Base-by-base conservation (phyloP, 2,329 filamentous ascomycete species). In the Calonectria hongkongensis region DNA sequence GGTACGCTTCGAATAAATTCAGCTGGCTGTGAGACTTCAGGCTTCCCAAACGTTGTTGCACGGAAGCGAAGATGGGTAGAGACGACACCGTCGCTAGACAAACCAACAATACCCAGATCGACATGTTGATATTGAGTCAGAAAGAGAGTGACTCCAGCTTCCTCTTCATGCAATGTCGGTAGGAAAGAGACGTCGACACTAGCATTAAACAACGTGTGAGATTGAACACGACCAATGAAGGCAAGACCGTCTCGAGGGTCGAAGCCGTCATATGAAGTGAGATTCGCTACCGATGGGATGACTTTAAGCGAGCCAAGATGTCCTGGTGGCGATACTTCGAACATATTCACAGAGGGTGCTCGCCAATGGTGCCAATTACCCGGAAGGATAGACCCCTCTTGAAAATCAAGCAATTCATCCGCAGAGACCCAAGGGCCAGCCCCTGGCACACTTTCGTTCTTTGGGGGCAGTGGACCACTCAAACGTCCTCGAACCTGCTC, bases 71-170 rank as follows among this genome's bases (percentile, higher is more conserved):
- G 30, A 33, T 33, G 30, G 4, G 4, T 33, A 9, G 30, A 33
- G 30, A 33, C 30, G 30, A 33, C 30, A 33, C 30, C 30, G 9
- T 33, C 28, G 28, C 33, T 15, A 58, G 25, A 77, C 82, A 81
- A 81, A 72, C 84, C 62, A 77, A 73, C 9, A 76, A 87, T 74
- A 0, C 85, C 84, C 8, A 91, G 76, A 48, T 89, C 87, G 8
- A 88, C 81, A 65, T 91, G 89, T 71, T 90, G 87, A 73, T 87
- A 86, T 77, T 90, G 86, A 0, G 87, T 89, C 43, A 91, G 81
- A 77, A 91, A 91, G 0, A 86, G 83, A 0, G 86, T 87, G 5
- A 91, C 82, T 0, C 89, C 89, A 1, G 88, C 87, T 78, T 91
- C 89, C 71, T 89, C 86, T 1, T 85, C 84, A 0, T 78, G 54